Conservation (phyloP, 2,329 filamentous ascomycete species). For the Septoria petroselini region DNA sequence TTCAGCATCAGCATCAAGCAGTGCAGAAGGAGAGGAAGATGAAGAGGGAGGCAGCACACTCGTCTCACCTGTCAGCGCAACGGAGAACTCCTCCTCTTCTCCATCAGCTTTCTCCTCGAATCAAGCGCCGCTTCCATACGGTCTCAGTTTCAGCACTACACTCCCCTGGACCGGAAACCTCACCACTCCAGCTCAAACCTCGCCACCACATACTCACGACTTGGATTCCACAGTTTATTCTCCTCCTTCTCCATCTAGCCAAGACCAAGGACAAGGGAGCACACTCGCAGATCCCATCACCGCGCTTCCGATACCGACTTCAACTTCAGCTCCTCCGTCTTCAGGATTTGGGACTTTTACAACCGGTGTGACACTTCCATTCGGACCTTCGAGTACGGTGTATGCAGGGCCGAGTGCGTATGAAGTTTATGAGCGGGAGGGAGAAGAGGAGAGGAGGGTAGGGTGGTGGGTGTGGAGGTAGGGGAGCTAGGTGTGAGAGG, state of each 20-base stretch:
- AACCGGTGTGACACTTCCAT: background rate
- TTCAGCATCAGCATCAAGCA: too few relatives aligned
- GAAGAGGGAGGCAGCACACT: background rate
- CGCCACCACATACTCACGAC: too few relatives aligned
- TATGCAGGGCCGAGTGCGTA: slow-evolving; percentile 3
- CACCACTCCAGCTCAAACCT: too few relatives aligned
- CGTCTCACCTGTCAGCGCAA: background rate
- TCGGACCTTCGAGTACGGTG: slow-evolving; percentile 1
- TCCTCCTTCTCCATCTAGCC: background rate
- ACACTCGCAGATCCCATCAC: slow-evolving; percentile 10
- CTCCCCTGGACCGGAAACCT: background rate
- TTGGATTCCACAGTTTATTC: too few relatives aligned
- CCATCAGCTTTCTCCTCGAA: too few relatives aligned
- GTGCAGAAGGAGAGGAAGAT: too few relatives aligned
- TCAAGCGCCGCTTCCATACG: too few relatives aligned
- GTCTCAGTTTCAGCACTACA: background rate
- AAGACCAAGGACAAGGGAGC: too few relatives aligned
- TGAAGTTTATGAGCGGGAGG: background rate
- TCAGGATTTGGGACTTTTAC: slow-evolving; percentile 5
- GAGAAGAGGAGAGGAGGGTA: background rate
- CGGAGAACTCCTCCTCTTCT: background rate
- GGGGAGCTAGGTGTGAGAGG: too few relatives aligned
- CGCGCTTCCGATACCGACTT: too few relatives aligned
- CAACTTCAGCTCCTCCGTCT: slow-evolving; percentile 3
- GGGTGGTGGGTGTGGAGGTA: background rate